These are phyloP conservation scores for Saururus chinensis DNA, from an alignment of 164 flowering plant genomes.

Conservation along the genomic window DNA sequence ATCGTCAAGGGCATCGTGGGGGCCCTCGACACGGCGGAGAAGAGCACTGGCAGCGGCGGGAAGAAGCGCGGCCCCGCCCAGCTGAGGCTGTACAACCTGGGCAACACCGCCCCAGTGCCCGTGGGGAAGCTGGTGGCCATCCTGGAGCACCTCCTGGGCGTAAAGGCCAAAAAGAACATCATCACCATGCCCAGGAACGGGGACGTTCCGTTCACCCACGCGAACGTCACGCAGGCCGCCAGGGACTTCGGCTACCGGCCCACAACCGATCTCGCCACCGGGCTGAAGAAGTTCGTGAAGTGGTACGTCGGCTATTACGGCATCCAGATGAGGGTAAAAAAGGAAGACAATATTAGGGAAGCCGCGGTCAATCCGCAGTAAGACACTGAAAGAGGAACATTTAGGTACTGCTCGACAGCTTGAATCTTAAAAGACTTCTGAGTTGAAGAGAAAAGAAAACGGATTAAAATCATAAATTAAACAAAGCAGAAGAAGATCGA, in stretches of 20 bases:
- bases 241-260: constrained; percentile 85
- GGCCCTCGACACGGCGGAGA: constrained; percentile 82
- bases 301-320: constrained; percentile 94
- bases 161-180: constrained; percentile 68
- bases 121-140: constrained; percentile 62
- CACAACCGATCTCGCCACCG: constrained; percentile 66
- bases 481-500: no score
- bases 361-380: not conserved
- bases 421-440: no score
- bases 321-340: constrained; percentile 52
- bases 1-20: constrained; percentile 82
- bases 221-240: constrained; percentile 73
- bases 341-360: constrained; percentile 10
- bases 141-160: constrained; percentile 39
- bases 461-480: no score
- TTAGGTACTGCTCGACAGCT: no score
- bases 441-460: no score
- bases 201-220: constrained; percentile 91
- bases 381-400: not conserved
- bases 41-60: constrained; percentile 89
- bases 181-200: constrained; percentile 89
- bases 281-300: constrained; percentile 81
- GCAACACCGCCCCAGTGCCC: constrained; percentile 84
- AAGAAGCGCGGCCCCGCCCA: constrained; percentile 74
- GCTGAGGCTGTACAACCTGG: constrained; percentile 69